Evolutionary conservation across 78 protist genomes (phyloP).

Genomic region (Chrysochromulina parva): DNA sequence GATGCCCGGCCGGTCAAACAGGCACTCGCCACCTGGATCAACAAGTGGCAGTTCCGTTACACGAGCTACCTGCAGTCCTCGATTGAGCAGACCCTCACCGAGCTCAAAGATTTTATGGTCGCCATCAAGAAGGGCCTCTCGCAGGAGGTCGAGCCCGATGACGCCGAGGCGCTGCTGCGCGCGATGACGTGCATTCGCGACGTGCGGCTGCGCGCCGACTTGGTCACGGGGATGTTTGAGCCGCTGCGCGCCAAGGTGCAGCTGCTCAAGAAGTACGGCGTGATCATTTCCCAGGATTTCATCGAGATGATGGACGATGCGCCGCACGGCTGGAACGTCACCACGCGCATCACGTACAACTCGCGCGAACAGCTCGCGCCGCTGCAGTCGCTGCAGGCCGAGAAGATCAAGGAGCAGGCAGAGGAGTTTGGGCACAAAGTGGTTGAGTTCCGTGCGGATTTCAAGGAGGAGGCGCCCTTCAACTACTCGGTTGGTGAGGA

Average conservation of each 20-base stretch:
- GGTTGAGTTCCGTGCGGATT: not conserved
- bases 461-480: constrained; percentile 43
- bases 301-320: not conserved
- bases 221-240: not conserved
- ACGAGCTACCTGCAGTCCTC: constrained; percentile 24
- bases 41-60: constrained; percentile 57
- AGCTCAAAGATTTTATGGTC: not conserved
- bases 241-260: not conserved
- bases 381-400: not conserved
- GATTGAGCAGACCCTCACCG: not conserved
- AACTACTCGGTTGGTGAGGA: not conserved
- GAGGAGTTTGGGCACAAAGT: constrained; percentile 39
- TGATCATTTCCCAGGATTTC: not conserved
- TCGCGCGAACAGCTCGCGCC: not conserved
- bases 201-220: not conserved
- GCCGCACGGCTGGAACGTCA: not conserved
- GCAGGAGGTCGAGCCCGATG: constrained; percentile 35
- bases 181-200: constrained; percentile 40
- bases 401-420: constrained; percentile 28
- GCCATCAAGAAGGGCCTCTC: not conserved
- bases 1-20: constrained; percentile 58
- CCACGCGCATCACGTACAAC: not conserved
- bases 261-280: constrained; percentile 25
- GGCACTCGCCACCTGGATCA: constrained; percentile 18
- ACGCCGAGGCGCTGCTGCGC: constrained; percentile 34